These are phyloP conservation scores for Pichia sp. DNA, from an alignment of 1,139 yeast genomes.

Conservation along the genomic window DNA sequence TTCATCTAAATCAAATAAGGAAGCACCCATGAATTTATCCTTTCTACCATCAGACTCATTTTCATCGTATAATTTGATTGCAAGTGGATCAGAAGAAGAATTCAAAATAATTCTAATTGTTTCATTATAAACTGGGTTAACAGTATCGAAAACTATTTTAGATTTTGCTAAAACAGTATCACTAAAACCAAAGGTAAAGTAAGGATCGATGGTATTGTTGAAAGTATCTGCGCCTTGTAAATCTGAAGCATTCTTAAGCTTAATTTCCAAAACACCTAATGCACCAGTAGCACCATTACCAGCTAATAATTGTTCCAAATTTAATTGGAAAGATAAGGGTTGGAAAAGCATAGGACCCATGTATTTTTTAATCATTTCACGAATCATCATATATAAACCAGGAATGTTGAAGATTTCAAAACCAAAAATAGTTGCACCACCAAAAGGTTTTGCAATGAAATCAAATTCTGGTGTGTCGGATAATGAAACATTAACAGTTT, in stretches of 20 bases:
- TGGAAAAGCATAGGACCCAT: slow-evolving; percentile 81
- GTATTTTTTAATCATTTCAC: slow-evolving; percentile 77
- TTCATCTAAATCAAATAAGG: slow-evolving; percentile 67
- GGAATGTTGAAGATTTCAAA: slow-evolving; percentile 86
- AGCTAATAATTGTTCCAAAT: slow-evolving; percentile 82
- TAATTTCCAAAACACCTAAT: slow-evolving; percentile 75
- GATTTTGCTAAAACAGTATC: slow-evolving; percentile 59
- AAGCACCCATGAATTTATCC: slow-evolving; percentile 74
- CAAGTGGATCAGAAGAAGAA: slow-evolving; percentile 74
- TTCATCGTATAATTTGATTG: slow-evolving; percentile 58
- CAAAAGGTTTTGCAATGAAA: slow-evolving; percentile 58
- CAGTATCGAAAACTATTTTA: slow-evolving; percentile 55
- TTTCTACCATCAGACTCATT: slow-evolving; percentile 65
- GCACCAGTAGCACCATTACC: slow-evolving; percentile 79
- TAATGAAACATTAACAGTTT: slow-evolving; percentile 78
- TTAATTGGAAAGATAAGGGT: slow-evolving; percentile 88
- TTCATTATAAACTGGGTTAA: slow-evolving; percentile 79
- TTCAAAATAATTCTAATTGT: slow-evolving; percentile 61
- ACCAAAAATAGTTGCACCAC: slow-evolving; percentile 76
- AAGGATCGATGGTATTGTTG: slow-evolving; percentile 86
- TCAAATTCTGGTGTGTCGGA: slow-evolving; percentile 85
- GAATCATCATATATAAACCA: slow-evolving; percentile 73
- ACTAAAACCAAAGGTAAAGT: slow-evolving; percentile 64
- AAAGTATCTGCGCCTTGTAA: slow-evolving; percentile 61
- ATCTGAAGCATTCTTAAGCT: slow-evolving; percentile 57